Evolutionary conservation across 139 green algal species (phyloP), one percentile per base, ranked within the genome.

Genomic region (Chlorella sp.): DNA sequence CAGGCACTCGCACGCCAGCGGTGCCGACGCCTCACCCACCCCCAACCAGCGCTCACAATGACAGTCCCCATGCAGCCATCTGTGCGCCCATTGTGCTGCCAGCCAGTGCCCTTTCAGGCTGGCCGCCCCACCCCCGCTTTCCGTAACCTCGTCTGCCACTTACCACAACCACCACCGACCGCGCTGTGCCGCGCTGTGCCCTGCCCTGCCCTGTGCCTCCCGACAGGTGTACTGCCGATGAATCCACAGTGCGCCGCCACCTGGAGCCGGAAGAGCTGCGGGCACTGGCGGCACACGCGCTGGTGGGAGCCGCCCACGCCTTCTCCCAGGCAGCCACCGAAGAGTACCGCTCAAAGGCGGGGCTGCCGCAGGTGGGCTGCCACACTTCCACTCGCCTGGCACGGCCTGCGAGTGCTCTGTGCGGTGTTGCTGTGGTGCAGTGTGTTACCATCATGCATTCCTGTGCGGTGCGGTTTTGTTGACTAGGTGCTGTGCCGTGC

Each of bases 241-340:
- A 69, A 30, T 28, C 88, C 4, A 82, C 64, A 0, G 64, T 79
- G 37, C 80, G 42, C 30, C 84, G 84, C 66, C 84, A 88, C 84
- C 68, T 88, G 36, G 42, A 14, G 39, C 84, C 84, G 1, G 88
- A 92, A 32, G 89, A 93, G 71, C 89, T 92, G 42, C 57, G 71
- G 14, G 86, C 88, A 26, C 71, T 94, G 57, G 89, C 89, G 30
- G 85, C 90, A 1, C 89, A 90, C 16, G 90, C 91, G 15, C 60
- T 88, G 69, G 71, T 86, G 19, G 60, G 69, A 48, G 40, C 91
- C 1, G 91, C 91, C 0, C 84, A 88, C 84, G 48, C 84, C 84
- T 88, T 88, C 84, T 88, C 84, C 26, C 68, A 81, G 84, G 64
- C 84, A 2, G 66, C 84, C 30, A 66, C 42, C 12, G 68, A 66